Percentiles rank a stretch among this genome's conserved stretches.
Evolutionary conservation across 1,284 basidiomycete genomes (phyloP).

Genomic region (Melampsora larici-populina): DNA sequence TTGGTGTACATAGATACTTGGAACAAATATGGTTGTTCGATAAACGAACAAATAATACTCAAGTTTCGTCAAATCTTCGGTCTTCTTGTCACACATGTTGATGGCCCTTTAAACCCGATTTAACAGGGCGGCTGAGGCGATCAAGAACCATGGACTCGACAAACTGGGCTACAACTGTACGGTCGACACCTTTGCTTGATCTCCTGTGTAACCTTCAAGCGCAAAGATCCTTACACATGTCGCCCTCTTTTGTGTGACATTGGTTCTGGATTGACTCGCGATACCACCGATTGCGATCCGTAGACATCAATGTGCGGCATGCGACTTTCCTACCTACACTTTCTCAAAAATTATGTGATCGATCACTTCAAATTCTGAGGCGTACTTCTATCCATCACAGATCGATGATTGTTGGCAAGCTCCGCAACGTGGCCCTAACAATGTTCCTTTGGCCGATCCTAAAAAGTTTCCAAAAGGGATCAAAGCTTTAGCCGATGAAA

Average conservation of each 20-base stretch:
- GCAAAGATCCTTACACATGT: conserved; percentile 5
- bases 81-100: neutral
- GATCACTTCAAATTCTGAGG: neutral
- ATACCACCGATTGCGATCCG: neutral
- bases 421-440: conserved; percentile 47
- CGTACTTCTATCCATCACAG: conserved; percentile 13
- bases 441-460: conserved; percentile 53
- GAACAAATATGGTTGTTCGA: conserved; percentile 53
- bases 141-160: conserved; percentile 32
- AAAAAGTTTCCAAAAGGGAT: conserved; percentile 58
- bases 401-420: conserved; percentile 56
- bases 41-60: conserved; percentile 50
- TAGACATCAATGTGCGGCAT: conserved; percentile 29
- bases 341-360: neutral
- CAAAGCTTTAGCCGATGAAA: conserved; percentile 55
- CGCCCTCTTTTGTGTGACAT: conserved; percentile 44
- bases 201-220: neutral
- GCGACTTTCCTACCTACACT: neutral
- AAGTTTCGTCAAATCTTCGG: neutral
- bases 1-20: conserved; percentile 47
- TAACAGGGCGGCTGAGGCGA: conserved; percentile 28
- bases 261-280: neutral
- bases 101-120: neutral
- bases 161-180: conserved; percentile 29
- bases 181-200: neutral